Base-by-base conservation (phyloP, 108 stramenopile species). In the Thalassiosira profunda region DNA sequence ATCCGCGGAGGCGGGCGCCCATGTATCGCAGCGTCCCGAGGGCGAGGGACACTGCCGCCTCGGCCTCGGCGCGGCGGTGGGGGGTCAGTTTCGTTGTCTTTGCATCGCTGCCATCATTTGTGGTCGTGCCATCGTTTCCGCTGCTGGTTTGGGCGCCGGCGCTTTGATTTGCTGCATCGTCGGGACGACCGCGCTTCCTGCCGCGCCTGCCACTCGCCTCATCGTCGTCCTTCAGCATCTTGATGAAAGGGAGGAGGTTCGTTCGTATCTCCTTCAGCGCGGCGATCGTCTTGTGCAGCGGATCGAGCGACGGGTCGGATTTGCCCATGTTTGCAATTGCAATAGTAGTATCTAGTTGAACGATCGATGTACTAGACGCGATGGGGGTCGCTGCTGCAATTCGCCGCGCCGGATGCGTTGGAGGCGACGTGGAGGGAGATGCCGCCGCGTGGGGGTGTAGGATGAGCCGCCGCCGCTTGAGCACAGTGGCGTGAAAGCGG, bases 1-100 rank as follows among this genome's bases (percentile, higher is more conserved):
- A 53, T 10, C 90, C 92, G 2, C 79, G 69, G 37, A 94, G 55
- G 26, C 93, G 63, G 17, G 74, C 84, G 1, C 85, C 85, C 93
- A 94, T 91, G 57, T 88, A 90, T 37, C 90, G 71, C 45, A 94
- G 41, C 30, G 89, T 94, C n/a, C 93, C 88, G 0, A 94, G 44
- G 5, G 93, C 82, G 11, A 94, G 51, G 25, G 86, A 83, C n/a
- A 88, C 83, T 5, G 85, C 83, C 31, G 84, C 72, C 42, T 79
- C 75, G 0, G 85, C 85, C 52, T 82, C 66, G 9, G 75, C 67
- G 3, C 75, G 59, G 29, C 52, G 36, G 23, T 63, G 79, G 7
- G 64, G 63, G 5, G 48, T 35, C 35, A 35, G 18, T 48, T 34
- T 25, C n/a, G n/a, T n/a, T n/a, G n/a, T n/a, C n/a, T n/a, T n/a